Conservation (phyloP, 768 basidiomycete species). For the Tylopilus subfusipes region DNA sequence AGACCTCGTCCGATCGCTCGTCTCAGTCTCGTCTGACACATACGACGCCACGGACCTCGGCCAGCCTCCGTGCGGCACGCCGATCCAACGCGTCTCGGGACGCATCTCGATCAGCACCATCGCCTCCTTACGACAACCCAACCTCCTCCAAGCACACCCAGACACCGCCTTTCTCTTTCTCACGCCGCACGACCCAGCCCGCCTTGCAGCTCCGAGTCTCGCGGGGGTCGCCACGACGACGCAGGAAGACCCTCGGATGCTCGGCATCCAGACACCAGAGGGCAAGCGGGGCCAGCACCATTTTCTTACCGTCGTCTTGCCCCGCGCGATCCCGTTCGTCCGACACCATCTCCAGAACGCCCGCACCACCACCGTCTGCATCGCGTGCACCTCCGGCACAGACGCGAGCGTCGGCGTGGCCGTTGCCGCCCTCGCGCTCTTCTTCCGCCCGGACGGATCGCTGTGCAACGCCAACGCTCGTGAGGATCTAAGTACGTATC, state of each 20-base stretch:
- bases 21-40: neutral
- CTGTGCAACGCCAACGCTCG: constrained; percentile 9
- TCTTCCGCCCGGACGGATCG: constrained; percentile 55
- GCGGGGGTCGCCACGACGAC: neutral
- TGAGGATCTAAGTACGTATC: constrained; percentile 21
- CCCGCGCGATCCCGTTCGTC: constrained; percentile 48
- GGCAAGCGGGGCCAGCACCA: constrained; percentile 55
- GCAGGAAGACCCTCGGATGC: neutral
- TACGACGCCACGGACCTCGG: neutral
- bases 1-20: constrained; percentile 18
- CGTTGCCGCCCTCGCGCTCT: constrained; percentile 51
- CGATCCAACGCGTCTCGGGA: constrained; percentile 33
- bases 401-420: constrained; percentile 65
- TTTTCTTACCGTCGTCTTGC: constrained; percentile 49
- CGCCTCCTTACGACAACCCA: constrained; percentile 22
- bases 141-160: neutral
- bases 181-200: neutral
- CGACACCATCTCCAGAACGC: constrained; percentile 35
- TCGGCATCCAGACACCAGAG: constrained; percentile 28
- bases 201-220: neutral
- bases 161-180: constrained; percentile 20
- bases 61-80: constrained; percentile 1
- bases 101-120: constrained; percentile 40
- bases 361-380: constrained; percentile 34
- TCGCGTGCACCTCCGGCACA: constrained; percentile 55